Conservation (phyloP, 1,284 basidiomycete genomes). For the Leccinum fallax region DNA sequence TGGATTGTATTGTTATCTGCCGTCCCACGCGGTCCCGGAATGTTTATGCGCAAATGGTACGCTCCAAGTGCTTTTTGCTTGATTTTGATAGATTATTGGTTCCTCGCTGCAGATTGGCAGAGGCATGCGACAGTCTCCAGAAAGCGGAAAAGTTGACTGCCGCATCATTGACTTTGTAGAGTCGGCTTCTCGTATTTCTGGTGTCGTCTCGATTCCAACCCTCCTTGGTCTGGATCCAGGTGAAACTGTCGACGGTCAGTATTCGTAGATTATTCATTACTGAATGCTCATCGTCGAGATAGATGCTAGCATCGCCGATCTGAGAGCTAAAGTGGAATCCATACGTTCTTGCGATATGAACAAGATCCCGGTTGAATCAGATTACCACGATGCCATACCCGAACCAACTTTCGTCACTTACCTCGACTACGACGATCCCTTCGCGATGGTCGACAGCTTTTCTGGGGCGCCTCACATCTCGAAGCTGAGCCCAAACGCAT, state of each 20-base stretch:
- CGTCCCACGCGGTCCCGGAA: conserved; percentile 89
- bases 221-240: conserved; percentile 86
- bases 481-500: conserved; percentile 57
- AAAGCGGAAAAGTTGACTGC: conserved; percentile 85
- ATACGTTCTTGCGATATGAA: conserved; percentile 17
- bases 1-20: conserved; percentile 89
- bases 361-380: conserved; percentile 14
- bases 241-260: conserved; percentile 63
- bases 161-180: conserved; percentile 93
- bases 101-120: conserved; percentile 75
- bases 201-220: conserved; percentile 81
- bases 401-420: conserved; percentile 73
- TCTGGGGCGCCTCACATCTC: conserved; percentile 57
- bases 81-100: neutral
- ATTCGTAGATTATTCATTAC: conserved; percentile 2
- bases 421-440: conserved; percentile 82
- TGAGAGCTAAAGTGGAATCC: conserved; percentile 46
- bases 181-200: conserved; percentile 66
- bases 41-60: conserved; percentile 91
- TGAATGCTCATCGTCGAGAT: conserved; percentile 8
- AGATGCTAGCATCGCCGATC: conserved; percentile 55
- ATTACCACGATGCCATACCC: conserved; percentile 44
- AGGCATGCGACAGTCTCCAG: conserved; percentile 85
- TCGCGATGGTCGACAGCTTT: conserved; percentile 56
- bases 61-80: conserved; percentile 14